Percentiles rank a stretch among this genome's conserved stretches.
phyloP scores from a whole-genome alignment of 1,284 basidiomycete genomes.

The Cryptococcus amylolentus region DNA sequence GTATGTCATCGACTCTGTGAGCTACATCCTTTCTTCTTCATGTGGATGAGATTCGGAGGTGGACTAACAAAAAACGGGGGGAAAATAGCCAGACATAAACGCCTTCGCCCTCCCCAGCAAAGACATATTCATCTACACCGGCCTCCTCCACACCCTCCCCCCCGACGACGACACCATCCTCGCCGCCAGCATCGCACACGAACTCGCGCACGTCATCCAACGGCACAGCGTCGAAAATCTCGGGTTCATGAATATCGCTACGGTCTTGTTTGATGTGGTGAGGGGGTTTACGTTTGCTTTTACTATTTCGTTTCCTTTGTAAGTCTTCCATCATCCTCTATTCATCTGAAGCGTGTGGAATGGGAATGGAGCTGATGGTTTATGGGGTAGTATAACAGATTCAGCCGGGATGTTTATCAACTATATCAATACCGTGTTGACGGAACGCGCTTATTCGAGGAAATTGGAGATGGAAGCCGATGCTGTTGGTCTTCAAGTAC shows the following conservation, averaged over 20 bases:
- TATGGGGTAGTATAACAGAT: constrained; percentile 49
- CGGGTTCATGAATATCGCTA: constrained; percentile 54
- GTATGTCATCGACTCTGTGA: constrained; percentile 52
- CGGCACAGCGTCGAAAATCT: constrained; percentile 55
- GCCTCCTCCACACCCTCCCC: constrained; percentile 50
- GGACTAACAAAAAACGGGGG: constrained; percentile 1
- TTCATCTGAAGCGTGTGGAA: background rate
- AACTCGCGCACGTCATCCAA: constrained; percentile 54
- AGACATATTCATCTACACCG: constrained; percentile 55
- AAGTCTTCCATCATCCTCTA: constrained; percentile 8
- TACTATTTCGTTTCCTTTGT: constrained; percentile 54
- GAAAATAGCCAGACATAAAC: constrained; percentile 51
- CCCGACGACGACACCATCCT: constrained; percentile 52
- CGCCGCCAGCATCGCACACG: constrained; percentile 53
- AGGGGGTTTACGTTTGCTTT: constrained; percentile 54
- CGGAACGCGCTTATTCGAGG: constrained; percentile 53
- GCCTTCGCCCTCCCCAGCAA: constrained; percentile 55
- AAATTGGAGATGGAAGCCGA: constrained; percentile 57
- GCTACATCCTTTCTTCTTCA: constrained; percentile 1
- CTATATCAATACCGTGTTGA: constrained; percentile 53
- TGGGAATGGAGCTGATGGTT: background rate
- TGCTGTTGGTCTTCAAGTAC: constrained; percentile 52
- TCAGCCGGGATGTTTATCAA: constrained; percentile 53
- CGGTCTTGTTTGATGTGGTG: constrained; percentile 54
- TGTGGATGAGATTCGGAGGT: background rate